Evolutionary conservation across 2,329 filamentous ascomycete genomes (phyloP).

Genomic region (Ophiostoma fasciatum): DNA sequence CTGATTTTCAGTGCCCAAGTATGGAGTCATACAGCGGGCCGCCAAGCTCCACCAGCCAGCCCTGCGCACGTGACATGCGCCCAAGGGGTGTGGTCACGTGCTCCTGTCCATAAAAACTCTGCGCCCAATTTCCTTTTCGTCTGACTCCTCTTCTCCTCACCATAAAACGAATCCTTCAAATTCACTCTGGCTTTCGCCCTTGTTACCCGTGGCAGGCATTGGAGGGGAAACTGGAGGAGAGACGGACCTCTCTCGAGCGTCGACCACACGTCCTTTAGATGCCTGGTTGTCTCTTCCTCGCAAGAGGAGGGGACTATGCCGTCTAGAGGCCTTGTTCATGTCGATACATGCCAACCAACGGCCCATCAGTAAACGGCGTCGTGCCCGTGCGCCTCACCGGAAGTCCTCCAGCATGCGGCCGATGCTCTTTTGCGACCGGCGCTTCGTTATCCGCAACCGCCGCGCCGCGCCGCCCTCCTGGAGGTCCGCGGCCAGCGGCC

Average conservation of each 20-base stretch:
- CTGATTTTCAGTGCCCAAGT: too few relatives aligned
- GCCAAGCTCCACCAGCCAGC: too few relatives aligned
- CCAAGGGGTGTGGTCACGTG: neutral
- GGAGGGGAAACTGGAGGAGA: conserved; percentile 58
- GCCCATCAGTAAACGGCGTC: too few relatives aligned
- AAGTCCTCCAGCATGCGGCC: neutral
- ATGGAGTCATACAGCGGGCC: too few relatives aligned
- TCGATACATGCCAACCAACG: conserved; percentile 23
- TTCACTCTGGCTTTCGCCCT: conserved; percentile 49
- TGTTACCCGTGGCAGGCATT: conserved; percentile 39
- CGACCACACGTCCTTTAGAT: conserved; percentile 45
- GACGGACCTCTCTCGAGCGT: conserved; percentile 25
- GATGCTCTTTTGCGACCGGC: neutral
- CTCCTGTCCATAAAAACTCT: neutral
- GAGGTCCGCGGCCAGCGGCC: too few relatives aligned
- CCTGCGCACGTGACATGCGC: neutral
- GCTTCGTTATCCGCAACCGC: too few relatives aligned
- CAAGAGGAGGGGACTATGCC: conserved; percentile 14
- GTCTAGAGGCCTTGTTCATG: conserved; percentile 21
- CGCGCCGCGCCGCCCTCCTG: neutral
- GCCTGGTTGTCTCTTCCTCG: conserved; percentile 8
- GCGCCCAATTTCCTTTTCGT: neutral
- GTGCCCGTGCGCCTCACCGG: too few relatives aligned
- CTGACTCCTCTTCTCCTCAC: conserved; percentile 17
- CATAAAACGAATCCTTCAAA: conserved; percentile 41